Conservation (phyloP, 2,329 filamentous ascomycete species). For the Cladosporium oxysporum region DNA sequence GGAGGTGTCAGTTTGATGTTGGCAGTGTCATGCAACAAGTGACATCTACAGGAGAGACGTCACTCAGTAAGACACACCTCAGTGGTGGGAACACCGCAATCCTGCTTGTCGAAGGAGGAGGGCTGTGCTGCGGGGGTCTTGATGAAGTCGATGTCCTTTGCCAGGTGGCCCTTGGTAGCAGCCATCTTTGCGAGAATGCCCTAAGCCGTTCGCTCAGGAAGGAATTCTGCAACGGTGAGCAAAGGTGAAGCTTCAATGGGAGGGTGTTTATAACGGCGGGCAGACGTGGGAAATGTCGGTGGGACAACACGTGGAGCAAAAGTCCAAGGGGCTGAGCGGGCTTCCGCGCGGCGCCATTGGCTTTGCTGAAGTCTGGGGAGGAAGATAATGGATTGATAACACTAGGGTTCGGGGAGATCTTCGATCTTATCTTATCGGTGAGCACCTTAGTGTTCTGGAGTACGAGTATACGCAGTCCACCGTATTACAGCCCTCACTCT, state of each 20-base stretch:
- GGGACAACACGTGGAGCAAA: conserved; percentile 5
- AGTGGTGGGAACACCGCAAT: conserved; percentile 9
- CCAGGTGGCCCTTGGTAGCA: not conserved
- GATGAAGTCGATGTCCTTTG: conserved; percentile 20
- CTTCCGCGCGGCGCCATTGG: conserved; percentile 2
- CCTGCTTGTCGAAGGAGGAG: conserved; percentile 7
- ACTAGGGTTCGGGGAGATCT: not conserved
- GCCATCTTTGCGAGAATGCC: not conserved
- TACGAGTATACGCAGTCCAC: too few species aligned
- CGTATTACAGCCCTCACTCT: not conserved
- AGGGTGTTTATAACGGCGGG: not conserved
- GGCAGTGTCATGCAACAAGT: not conserved
- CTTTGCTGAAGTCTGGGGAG: not conserved
- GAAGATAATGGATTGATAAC: not conserved
- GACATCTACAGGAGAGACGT: too few species aligned
- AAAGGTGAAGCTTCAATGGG: not conserved
- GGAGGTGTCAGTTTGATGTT: not conserved
- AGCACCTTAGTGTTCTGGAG: too few species aligned
- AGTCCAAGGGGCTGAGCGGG: not conserved
- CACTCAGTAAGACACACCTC: not conserved
- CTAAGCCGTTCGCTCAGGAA: not conserved
- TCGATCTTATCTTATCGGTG: not conserved
- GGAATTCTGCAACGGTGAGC: not conserved
- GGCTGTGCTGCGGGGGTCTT: conserved; percentile 13
- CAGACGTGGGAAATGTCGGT: not conserved